phyloP scores from a whole-genome alignment of 2,329 filamentous ascomycete genomes.

The Rasamsonia emersonii region DNA sequence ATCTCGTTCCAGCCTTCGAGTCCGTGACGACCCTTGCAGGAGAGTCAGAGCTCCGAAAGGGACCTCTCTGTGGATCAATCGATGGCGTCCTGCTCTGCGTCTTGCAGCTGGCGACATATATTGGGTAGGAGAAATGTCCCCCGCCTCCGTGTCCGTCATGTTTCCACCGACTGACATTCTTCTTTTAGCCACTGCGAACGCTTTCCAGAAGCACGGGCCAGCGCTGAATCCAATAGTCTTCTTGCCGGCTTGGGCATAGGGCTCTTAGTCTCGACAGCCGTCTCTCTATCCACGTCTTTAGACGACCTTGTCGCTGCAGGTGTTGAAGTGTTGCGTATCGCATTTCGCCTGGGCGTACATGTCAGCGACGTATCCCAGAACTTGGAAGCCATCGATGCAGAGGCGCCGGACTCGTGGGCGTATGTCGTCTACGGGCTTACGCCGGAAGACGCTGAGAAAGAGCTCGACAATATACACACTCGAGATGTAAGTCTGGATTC shows the following conservation, averaged over 20 bases:
- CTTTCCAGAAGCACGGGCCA: conserved; percentile 14
- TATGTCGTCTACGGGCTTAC: too few species aligned
- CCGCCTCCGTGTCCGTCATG: too few species aligned
- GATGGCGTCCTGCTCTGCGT: conserved; percentile 38
- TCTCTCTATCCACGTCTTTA: conserved; percentile 33
- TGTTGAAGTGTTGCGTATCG: conserved; percentile 33
- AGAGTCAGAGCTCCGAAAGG: conserved; percentile 25
- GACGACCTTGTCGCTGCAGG: conserved; percentile 34
- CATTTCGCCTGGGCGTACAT: conserved; percentile 37
- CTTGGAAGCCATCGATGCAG: neutral
- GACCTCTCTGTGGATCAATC: conserved; percentile 35
- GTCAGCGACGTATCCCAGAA: neutral
- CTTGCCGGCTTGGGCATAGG: conserved; percentile 40
- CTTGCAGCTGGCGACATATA: conserved; percentile 34
- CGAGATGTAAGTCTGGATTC: too few species aligned
- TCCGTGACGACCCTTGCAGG: conserved; percentile 7
- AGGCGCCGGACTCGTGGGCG: neutral
- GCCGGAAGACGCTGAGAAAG: too few species aligned
- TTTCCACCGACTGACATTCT: neutral
- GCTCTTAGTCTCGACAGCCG: conserved; percentile 34
- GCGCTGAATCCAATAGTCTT: conserved; percentile 15
- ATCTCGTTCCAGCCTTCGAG: conserved; percentile 15
- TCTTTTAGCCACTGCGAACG: conserved; percentile 22
- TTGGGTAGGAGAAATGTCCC: too few species aligned
- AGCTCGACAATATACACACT: neutral